Conservation (phyloP, 2,329 filamentous ascomycete species). For the Aschersonia sp. region DNA sequence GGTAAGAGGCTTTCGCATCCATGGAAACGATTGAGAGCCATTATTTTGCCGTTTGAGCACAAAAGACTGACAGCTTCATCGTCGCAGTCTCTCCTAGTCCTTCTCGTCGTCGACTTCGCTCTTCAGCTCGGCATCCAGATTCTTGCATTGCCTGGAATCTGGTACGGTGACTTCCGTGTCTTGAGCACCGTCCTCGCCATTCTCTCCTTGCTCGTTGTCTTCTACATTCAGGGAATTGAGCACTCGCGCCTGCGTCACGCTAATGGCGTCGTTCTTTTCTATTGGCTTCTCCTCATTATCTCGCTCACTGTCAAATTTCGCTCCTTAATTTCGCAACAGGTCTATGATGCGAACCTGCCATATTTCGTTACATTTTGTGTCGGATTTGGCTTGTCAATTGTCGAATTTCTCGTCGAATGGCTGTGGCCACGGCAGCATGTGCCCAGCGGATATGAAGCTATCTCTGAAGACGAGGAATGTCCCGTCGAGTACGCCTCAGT, state of each 20-base stretch:
- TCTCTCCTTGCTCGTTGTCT: constrained; percentile 58
- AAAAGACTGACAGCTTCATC: background rate
- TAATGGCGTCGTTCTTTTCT: constrained; percentile 80
- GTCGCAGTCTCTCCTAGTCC: constrained; percentile 37
- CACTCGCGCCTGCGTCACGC: constrained; percentile 70
- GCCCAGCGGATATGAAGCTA: constrained; percentile 38
- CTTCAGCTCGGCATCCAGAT: constrained; percentile 68
- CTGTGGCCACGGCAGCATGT: constrained; percentile 61
- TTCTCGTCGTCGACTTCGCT: constrained; percentile 52
- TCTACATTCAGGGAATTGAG: constrained; percentile 72
- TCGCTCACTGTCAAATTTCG: constrained; percentile 70
- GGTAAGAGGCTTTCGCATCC: background rate
- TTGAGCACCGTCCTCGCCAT: constrained; percentile 65
- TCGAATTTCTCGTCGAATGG: constrained; percentile 72
- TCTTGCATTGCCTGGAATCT: constrained; percentile 50
- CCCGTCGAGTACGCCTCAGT: constrained; percentile 84
- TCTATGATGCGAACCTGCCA: constrained; percentile 48
- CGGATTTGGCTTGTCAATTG: constrained; percentile 51
- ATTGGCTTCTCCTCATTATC: constrained; percentile 79
- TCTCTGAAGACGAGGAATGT: constrained; percentile 46
- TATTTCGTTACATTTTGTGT: constrained; percentile 69
- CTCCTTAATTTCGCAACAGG: constrained; percentile 65
- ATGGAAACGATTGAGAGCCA: background rate
- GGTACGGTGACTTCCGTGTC: constrained; percentile 72
- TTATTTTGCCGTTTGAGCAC: background rate